Base-by-base conservation (phyloP, 805 yeast species). In the Scheffersomyces amazonensis region DNA sequence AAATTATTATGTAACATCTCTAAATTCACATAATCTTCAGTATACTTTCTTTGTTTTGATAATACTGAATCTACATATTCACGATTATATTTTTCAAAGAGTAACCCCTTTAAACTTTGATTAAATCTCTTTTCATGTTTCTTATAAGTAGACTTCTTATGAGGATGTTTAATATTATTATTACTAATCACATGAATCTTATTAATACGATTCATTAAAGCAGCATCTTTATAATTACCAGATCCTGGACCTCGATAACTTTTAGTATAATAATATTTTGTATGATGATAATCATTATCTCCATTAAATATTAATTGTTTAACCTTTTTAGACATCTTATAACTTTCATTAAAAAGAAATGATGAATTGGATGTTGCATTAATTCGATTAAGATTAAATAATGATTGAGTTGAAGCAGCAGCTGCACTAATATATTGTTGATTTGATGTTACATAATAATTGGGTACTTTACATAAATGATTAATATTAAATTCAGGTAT, bases 141-240 rank as follows among this genome's bases (percentile, higher is more conserved):
- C 21, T 31, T 31, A 17, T 30, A 30, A n/a, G 33, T 28, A 22
- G 37, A 37, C 5, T 20, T 36, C 9, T 39, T 40, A 16, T 40
- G 40, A 20, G 23, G 30, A 13, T 27, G 27, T 15, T 36, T 34
- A 2, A 24, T 23, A 11, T 30, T 35, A 12, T 41, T 34, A n/a
- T 48, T 43, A n/a, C 38, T 22, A 1, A 59, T 48, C n/a, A 52
- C 38, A 5, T 56, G 63, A 31, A 69, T 59, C 36, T 57, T 57
- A 47, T 66, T 69, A 43, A 69, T 64, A 31, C 62, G 53, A 43
- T 63, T 67, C 42, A 66, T 60, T 29, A 69, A 45, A 2, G 71
- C 62, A 1, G 70, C 71, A 47, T 69, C 75, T 43, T 69, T 69
- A 46, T 65, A 69, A 41, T 67, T 69, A 2, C 75, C 74, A 31